Evolutionary conservation across 139 green algal species (phyloP).

Genomic region (Zygnema cylindricum): DNA sequence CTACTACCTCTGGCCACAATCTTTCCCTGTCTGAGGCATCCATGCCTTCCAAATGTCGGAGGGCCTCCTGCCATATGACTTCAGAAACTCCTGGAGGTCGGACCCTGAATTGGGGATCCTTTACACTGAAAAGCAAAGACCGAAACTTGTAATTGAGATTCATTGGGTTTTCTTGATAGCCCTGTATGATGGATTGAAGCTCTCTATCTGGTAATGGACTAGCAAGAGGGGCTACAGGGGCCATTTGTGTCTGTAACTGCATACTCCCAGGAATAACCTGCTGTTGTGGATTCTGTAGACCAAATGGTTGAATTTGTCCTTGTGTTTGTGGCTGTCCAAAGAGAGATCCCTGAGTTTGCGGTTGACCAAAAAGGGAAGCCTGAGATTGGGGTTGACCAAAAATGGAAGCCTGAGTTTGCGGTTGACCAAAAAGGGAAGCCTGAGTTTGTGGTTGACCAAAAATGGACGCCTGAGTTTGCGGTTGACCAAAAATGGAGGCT

Average conservation of each 20-base stretch:
- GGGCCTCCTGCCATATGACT: conserved; percentile 34
- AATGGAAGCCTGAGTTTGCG: conserved; percentile 23
- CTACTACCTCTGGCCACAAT: conserved; percentile 42
- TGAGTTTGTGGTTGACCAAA: conserved; percentile 23
- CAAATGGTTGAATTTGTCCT: background rate
- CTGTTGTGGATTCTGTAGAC: background rate
- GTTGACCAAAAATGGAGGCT: conserved; percentile 20
- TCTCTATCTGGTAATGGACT: conserved; percentile 44
- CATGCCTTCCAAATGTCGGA: conserved; percentile 23
- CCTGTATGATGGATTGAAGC: conserved; percentile 35
- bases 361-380: background rate
- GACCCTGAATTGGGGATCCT: conserved; percentile 3
- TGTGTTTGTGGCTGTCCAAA: conserved; percentile 4
- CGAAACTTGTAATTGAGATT: conserved; percentile 43
- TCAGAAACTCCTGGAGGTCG: conserved; percentile 41
- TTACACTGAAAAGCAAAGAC: conserved; percentile 50
- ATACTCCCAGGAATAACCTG: conserved; percentile 9
- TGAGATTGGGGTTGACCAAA: conserved; percentile 21
- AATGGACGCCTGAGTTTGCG: conserved; percentile 14
- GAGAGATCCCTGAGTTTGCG: background rate
- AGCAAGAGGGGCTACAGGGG: conserved; percentile 9
- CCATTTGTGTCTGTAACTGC: conserved; percentile 35
- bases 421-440: background rate
- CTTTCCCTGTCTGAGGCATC: conserved; percentile 4
- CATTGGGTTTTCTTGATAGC: conserved; percentile 17